Conservation (phyloP, 78 protist species). For the Anaeramoeba flamelloides region DNA sequence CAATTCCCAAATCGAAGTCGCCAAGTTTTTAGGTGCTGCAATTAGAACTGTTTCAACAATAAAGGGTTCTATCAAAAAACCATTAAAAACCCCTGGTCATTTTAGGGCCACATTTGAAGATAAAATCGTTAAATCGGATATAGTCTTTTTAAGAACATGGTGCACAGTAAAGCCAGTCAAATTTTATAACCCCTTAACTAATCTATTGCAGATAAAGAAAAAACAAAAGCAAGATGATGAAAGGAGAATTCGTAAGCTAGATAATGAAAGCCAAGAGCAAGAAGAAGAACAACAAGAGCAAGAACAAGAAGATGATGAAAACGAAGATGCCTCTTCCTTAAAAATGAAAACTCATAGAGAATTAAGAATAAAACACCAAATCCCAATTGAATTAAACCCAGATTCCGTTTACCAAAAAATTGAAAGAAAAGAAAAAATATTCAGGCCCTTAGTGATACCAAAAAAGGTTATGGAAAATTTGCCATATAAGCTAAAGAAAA, state of each 20-base stretch:
- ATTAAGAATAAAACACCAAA: too few relatives aligned
- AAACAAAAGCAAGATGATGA: slow-evolving; percentile 3
- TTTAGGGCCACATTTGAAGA: slow-evolving; percentile 97
- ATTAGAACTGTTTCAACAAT: slow-evolving; percentile 93
- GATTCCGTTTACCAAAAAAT: not conserved
- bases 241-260: too few relatives aligned
- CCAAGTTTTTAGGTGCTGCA: slow-evolving; percentile 87
- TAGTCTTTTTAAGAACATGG: slow-evolving; percentile 85
- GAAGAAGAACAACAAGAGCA: too few relatives aligned
- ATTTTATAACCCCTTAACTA: slow-evolving; percentile 80
- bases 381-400: too few relatives aligned
- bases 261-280: too few relatives aligned
- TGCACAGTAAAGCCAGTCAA: slow-evolving; percentile 53
- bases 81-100: slow-evolving; percentile 54
- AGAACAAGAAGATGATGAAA: too few relatives aligned
- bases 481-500: not conserved
- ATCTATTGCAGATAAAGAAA: not conserved
- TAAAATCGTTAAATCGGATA: slow-evolving; percentile 63
- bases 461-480: not conserved
- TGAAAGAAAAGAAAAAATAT: not conserved
- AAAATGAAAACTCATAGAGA: too few relatives aligned
- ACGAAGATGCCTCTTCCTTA: too few relatives aligned
- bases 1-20: slow-evolving; percentile 52
- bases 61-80: slow-evolving; percentile 84
- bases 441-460: not conserved